Percentiles rank a stretch among this genome's conserved stretches.
Evolutionary conservation across 805 yeast genomes (phyloP).

Genomic region (Schwanniomyces polymorphus): DNA sequence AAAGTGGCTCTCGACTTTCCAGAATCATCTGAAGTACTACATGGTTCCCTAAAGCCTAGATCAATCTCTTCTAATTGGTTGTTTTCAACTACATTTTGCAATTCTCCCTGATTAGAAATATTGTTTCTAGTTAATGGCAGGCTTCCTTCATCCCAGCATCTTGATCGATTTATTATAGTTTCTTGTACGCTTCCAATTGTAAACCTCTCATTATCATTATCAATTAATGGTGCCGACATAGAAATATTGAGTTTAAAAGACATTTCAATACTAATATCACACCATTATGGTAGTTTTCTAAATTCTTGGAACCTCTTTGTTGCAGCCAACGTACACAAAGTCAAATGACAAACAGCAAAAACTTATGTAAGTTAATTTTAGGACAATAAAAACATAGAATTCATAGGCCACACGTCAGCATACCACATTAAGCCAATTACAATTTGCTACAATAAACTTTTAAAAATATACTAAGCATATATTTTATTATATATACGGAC

Average conservation of each 20-base stretch:
- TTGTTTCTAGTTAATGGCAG: no score
- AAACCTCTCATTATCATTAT: not conserved
- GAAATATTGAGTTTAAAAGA: not conserved
- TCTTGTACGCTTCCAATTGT: not conserved
- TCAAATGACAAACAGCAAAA: not conserved
- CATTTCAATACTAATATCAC: not conserved
- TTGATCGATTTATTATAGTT: not conserved
- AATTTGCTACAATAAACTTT: not conserved
- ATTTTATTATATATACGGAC: conserved; percentile 13
- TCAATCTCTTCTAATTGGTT: not conserved
- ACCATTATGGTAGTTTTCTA: not conserved
- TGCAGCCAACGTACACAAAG: not conserved
- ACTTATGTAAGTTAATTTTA: no score
- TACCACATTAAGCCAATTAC: no score
- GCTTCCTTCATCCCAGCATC: no score
- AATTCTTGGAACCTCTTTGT: not conserved
- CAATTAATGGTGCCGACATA: not conserved
- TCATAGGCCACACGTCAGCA: no score
- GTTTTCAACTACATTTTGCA: not conserved
- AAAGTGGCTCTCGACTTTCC: not conserved
- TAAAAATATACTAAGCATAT: conserved; percentile 1
- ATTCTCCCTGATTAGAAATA: not conserved
- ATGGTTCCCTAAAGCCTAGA: not conserved
- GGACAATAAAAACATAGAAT: no score
- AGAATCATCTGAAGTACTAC: not conserved